Conservation (phyloP, 2,329 filamentous ascomycete genomes). For the Geosmithia morbida region DNA sequence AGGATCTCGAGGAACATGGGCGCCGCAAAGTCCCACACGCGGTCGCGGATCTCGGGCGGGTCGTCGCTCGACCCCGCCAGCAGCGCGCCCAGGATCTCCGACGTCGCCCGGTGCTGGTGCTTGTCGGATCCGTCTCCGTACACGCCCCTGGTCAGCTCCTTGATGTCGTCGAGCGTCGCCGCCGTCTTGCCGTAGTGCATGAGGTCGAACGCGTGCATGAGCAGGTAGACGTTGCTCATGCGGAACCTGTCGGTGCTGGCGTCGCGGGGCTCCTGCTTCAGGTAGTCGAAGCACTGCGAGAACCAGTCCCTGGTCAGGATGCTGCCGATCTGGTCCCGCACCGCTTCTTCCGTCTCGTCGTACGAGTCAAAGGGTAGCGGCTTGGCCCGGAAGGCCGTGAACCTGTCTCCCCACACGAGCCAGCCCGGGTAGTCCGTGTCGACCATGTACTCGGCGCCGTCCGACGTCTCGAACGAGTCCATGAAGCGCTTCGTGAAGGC, state of each 20-base stretch:
- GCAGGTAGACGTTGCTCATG: conserved; percentile 71
- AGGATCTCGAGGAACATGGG: conserved; percentile 79
- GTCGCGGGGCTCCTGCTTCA: conserved; percentile 93
- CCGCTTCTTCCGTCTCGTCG: conserved; percentile 62
- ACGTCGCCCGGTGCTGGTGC: conserved; percentile 89
- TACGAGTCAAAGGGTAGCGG: conserved; percentile 55
- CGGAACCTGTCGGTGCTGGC: conserved; percentile 70
- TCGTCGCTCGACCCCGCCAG: conserved; percentile 71
- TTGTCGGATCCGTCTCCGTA: conserved; percentile 93
- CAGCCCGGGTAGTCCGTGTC: conserved; percentile 89
- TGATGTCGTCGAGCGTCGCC: conserved; percentile 76
- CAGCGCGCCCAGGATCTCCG: conserved; percentile 82
- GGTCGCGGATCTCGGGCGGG: conserved; percentile 54
- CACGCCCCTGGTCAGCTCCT: conserved; percentile 60
- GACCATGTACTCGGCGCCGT: conserved; percentile 65
- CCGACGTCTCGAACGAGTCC: conserved; percentile 57
- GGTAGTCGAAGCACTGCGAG: conserved; percentile 72
- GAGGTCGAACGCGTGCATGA: conserved; percentile 83
- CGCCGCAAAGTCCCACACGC: conserved; percentile 80
- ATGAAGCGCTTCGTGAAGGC: conserved; percentile 71
- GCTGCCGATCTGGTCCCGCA: conserved; percentile 66
- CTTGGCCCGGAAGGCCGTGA: conserved; percentile 65
- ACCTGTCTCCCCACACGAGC: conserved; percentile 86
- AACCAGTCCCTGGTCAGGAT: conserved; percentile 78
- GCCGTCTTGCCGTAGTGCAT: conserved; percentile 67